Percentiles rank a stretch among this genome's conserved stretches.
Conservation (phyloP, 257 asterid genomes). For the Rhazya stricta region DNA sequence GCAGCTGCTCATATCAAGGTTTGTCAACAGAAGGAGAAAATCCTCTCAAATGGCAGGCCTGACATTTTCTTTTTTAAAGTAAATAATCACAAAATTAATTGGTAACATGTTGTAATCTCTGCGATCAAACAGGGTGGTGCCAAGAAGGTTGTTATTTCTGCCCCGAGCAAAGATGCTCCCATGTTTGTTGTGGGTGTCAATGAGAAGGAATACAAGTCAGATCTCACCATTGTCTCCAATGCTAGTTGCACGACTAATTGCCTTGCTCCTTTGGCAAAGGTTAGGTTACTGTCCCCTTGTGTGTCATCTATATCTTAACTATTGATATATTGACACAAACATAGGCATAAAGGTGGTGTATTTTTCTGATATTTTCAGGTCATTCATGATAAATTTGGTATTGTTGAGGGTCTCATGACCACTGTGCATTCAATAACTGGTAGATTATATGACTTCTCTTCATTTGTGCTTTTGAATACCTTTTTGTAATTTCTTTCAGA, state of each 20-base stretch:
- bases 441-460: not conserved
- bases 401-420: constrained; percentile 77
- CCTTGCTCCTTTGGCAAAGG: constrained; percentile 80
- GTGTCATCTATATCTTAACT: no score
- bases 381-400: constrained; percentile 68
- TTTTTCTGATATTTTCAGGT: constrained; percentile 30
- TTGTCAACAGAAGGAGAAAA: not conserved
- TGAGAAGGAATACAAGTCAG: constrained; percentile 71
- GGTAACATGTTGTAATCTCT: not conserved
- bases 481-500: not conserved
- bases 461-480: not conserved
- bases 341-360: not conserved
- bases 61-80: no score
- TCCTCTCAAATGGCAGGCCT: not conserved
- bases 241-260: constrained; percentile 86
- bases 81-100: no score
- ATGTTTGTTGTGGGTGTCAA: constrained; percentile 80
- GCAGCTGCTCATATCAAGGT: constrained; percentile 82
- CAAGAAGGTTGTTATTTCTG: constrained; percentile 79
- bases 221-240: constrained; percentile 58
- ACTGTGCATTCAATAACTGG: constrained; percentile 76
- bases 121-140: constrained; percentile 60
- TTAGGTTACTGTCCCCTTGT: not conserved
- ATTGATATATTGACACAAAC: not conserved
- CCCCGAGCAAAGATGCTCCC: constrained; percentile 80